Base-by-base conservation (phyloP, 768 basidiomycete species). In the Cubamyces lactineus region DNA sequence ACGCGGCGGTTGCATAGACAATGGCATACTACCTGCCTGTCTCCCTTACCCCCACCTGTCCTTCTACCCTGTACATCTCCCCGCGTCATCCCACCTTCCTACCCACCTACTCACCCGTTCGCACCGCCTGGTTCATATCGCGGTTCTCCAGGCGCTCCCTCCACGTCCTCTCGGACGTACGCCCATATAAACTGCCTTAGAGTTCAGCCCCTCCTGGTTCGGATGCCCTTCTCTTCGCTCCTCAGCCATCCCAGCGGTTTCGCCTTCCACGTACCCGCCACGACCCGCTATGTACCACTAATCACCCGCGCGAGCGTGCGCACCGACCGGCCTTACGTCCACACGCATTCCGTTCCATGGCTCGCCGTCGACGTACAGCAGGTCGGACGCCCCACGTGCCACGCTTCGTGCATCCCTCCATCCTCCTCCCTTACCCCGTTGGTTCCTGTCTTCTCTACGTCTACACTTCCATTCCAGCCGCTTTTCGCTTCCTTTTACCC, bases 221-320 rank as follows among this genome's bases (percentile, higher is more conserved):
- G 9, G 6, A 39, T 34, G 5, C 34, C 34, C 34, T 34, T 34
- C 34, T 11, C 9, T 34, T 34, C 34, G 34, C 34, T 9, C 34
- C 34, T 6, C 34, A 5, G 5, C 34, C 28, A 3, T 7, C 28
- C 9, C 34, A 11, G 34, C 34, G 34, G 34, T 11, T 9, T 7
- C 34, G 34, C 34, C 34, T 34, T 34, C 34, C 11, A 34, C 34
- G 34, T 6, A 34, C n/a, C 16, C 28, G 30, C 39, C 38, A 3
- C 40, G n/a, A 7, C n/a, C 19, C 19, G 48, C 51, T 34, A 52
- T 52, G 51, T 52, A 40, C 38, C 34, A 52, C 34, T 52, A 52
- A 52, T 52, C 9, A 15, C 6, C 34, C 23, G 12, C 26, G 26
- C 34, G 34, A 1, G 34, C 9, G 34, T 9, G 11, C 34, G 34